These are phyloP conservation scores for Backusella circina DNA, from an alignment of 192 early-diverging fungal species.

Conservation along the genomic window DNA sequence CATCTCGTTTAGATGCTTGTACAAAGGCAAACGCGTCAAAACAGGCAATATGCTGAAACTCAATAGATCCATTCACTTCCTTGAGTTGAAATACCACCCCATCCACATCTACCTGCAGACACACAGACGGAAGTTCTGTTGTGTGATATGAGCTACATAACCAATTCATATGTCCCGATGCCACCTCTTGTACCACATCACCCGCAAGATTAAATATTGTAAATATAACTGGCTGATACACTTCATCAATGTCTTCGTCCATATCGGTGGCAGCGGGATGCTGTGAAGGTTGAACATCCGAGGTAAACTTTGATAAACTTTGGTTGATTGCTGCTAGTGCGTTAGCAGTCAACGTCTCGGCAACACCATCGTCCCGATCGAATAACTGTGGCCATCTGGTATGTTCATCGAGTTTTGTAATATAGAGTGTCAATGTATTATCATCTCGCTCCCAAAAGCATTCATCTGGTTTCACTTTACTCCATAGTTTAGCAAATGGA, in stretches of 20 bases:
- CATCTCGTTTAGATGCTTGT: constrained; percentile 73
- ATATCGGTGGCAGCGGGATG: constrained; percentile 38
- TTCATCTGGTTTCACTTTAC: constrained; percentile 49
- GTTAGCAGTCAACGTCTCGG: constrained; percentile 59
- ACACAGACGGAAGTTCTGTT: constrained; percentile 46
- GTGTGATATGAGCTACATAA: constrained; percentile 43
- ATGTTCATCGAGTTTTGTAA: constrained; percentile 58
- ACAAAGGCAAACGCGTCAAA: constrained; percentile 72
- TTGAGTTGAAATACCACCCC: constrained; percentile 59
- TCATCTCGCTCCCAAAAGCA: constrained; percentile 68
- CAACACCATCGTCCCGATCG: constrained; percentile 48
- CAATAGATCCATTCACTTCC: constrained; percentile 8
- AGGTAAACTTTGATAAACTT: constrained; percentile 60
- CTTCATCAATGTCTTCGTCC: constrained; percentile 47
- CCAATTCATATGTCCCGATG: constrained; percentile 56
- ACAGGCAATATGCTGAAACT: constrained; percentile 48
- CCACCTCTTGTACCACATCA: constrained; percentile 39
- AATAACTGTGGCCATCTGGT: constrained; percentile 70
- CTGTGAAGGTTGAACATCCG: constrained; percentile 27
- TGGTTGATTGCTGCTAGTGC: constrained; percentile 56
- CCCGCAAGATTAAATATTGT: constrained; percentile 37
- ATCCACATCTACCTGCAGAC: constrained; percentile 67
- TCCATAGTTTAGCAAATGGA: constrained; percentile 34
- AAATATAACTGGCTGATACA: constrained; percentile 39
- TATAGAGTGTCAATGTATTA: constrained; percentile 50